phyloP scores from a whole-genome alignment of 768 basidiomycete genomes.

The Lactarius indigo region DNA sequence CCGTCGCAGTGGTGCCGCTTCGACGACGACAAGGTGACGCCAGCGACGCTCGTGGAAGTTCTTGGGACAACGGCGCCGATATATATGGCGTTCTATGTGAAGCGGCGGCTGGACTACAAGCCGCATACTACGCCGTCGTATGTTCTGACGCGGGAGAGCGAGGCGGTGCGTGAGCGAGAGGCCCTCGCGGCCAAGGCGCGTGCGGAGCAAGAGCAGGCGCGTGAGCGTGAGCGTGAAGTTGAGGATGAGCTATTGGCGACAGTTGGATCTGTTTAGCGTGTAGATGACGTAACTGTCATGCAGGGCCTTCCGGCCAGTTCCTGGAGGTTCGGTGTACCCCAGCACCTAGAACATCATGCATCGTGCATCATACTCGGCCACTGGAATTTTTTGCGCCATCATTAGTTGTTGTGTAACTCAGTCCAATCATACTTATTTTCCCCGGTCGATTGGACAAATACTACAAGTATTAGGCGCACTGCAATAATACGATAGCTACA shows the following conservation, averaged over 20 bases:
- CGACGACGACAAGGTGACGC: slow-evolving; percentile 89
- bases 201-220: slow-evolving; percentile 17
- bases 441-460: too few species aligned
- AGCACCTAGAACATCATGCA: not conserved
- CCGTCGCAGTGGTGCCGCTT: slow-evolving; percentile 80
- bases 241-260: slow-evolving; percentile 24
- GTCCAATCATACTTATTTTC: too few species aligned
- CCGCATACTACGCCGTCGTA: slow-evolving; percentile 34
- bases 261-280: not conserved
- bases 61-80: slow-evolving; percentile 57
- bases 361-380: too few species aligned
- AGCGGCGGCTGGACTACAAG: slow-evolving; percentile 83
- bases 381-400: too few species aligned
- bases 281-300: not conserved
- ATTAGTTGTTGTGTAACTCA: too few species aligned
- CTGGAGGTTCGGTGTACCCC: not conserved
- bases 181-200: slow-evolving; percentile 9
- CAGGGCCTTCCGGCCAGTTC: too few species aligned
- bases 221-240: slow-evolving; percentile 21
- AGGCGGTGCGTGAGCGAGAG: slow-evolving; percentile 23
- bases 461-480: too few species aligned
- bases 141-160: slow-evolving; percentile 21
- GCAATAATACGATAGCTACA: too few species aligned
- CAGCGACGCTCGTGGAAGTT: slow-evolving; percentile 62
- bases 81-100: slow-evolving; percentile 96